These are phyloP conservation scores for Heliamphora exappendiculata DNA, from an alignment of 148 eudicot species.

Conservation along the genomic window DNA sequence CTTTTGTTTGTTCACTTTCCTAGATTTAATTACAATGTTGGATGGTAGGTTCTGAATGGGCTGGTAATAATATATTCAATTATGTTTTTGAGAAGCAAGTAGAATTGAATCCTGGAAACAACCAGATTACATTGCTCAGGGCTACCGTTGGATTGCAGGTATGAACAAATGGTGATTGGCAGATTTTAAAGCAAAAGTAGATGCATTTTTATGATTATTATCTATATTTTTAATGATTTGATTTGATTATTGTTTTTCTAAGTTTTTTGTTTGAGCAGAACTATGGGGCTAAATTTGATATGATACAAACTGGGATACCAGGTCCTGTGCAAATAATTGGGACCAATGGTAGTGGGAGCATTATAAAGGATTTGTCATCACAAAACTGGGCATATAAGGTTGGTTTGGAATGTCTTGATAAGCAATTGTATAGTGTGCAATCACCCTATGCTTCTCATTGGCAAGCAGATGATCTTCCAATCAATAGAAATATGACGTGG, in stretches of 20 bases:
- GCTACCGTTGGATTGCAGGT: conserved; percentile 44
- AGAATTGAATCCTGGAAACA: conserved; percentile 29
- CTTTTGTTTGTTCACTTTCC: background rate
- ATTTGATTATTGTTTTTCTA: background rate
- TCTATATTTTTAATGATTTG: too few relatives aligned
- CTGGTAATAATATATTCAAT: conserved; percentile 16
- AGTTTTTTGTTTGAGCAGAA: conserved; percentile 27
- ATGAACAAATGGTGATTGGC: background rate
- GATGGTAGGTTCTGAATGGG: conserved; percentile 36
- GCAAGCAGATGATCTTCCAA: conserved; percentile 21
- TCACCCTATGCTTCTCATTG: conserved; percentile 13
- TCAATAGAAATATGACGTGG: conserved; percentile 34
- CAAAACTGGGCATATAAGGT: conserved; percentile 46
- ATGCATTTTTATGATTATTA: background rate
- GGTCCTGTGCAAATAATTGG: conserved; percentile 47
- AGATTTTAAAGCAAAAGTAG: too few relatives aligned
- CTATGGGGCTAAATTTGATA: conserved; percentile 42
- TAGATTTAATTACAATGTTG: background rate
- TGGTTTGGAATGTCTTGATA: conserved; percentile 27
- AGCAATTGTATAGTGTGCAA: conserved; percentile 14
- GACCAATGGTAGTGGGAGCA: conserved; percentile 30
- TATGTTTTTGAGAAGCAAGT: conserved; percentile 30
- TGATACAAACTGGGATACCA: conserved; percentile 23
- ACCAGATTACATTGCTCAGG: conserved; percentile 51
- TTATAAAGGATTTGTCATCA: conserved; percentile 31